Base-by-base conservation (phyloP, 768 basidiomycete species). In the Amyloporia xantha region DNA sequence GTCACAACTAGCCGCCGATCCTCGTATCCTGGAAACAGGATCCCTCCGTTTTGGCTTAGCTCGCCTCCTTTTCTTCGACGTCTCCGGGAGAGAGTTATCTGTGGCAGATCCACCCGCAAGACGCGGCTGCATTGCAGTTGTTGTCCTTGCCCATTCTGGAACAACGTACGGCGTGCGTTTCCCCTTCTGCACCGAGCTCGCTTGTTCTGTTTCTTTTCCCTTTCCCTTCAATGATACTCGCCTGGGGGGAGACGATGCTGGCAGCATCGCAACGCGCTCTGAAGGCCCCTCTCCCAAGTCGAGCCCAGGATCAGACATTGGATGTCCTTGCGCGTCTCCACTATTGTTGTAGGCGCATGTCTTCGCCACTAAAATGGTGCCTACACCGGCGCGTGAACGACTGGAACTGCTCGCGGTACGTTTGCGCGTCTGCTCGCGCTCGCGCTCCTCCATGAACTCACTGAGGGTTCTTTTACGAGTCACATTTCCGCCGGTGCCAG, bases 121-220 rank as follows among this genome's bases (percentile, higher is more conserved):
- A n/a, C 85, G 72, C 4, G 86, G 86, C 56, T 75, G 73, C 9
- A 70, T 80, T 2, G 84, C 74, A 0, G 86, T 89, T 24, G 66
- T 66, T 5, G 86, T 89, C 33, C 76, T 71, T 24, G 86, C 86
- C 86, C 86, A 89, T 7, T 72, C 77, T 1, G 86, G 86, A 21
- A 86, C 64, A 21, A 79, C 68, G 45, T 80, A 86, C 40, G 62
- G 56, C 69, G 72, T 62, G 15, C 56, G 45, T 7, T n/a, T 23
- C 44, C 6, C 20, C 24, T 43, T 23, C 44, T n/a, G 23, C n/a
- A 19, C 21, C 7, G 49, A 23, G 24, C 24, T 5, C 10, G 28
- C 9, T 3, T 3, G n/a, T 23, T 38, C 21, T 44, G 25, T 23
- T 28, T 15, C 19, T 37, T 25, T 45, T 10, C 10, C 44, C 21